Conservation (phyloP, 306 rosid species). For the Vicia sativa region DNA sequence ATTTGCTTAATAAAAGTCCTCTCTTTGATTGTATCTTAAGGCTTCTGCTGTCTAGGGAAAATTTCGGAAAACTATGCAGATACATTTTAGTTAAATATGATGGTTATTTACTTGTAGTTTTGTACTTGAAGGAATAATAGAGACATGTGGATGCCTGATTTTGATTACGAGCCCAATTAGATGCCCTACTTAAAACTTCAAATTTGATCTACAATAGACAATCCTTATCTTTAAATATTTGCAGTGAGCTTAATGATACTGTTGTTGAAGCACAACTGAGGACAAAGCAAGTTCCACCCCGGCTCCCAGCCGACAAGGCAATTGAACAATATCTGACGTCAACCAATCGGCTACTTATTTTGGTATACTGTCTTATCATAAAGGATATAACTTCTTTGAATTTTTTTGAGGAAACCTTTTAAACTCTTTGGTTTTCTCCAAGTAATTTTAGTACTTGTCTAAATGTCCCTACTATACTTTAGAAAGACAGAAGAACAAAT, state of each 20-base stretch:
- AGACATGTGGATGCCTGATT: slow-evolving; percentile 17
- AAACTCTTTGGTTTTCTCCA: slow-evolving; percentile 18
- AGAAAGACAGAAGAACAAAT: slow-evolving; percentile 20
- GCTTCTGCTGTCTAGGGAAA: not conserved
- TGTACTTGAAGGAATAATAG: slow-evolving; percentile 8
- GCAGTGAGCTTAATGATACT: slow-evolving; percentile 87
- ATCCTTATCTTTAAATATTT: slow-evolving; percentile 37
- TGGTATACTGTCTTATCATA: slow-evolving; percentile 60
- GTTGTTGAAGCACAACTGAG: slow-evolving; percentile 64
- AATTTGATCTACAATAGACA: slow-evolving; percentile 22
- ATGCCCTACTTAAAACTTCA: slow-evolving; percentile 17
- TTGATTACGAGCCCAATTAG: slow-evolving; percentile 6
- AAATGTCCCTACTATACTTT: slow-evolving; percentile 11
- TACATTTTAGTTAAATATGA: slow-evolving; percentile 10
- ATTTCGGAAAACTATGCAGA: slow-evolving; percentile 4
- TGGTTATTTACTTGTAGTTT: slow-evolving; percentile 11
- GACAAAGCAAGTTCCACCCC: slow-evolving; percentile 63
- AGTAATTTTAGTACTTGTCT: slow-evolving; percentile 9
- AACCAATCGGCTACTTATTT: slow-evolving; percentile 76
- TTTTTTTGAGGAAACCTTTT: not conserved
- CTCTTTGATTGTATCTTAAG: no score
- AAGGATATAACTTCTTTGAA: slow-evolving; percentile 23
- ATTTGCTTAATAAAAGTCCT: slow-evolving; percentile 7
- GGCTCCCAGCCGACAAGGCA: slow-evolving; percentile 58
- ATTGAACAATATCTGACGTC: slow-evolving; percentile 62